Conservation (phyloP, 352 stramenopile species). For the Pythium insidiosum region DNA sequence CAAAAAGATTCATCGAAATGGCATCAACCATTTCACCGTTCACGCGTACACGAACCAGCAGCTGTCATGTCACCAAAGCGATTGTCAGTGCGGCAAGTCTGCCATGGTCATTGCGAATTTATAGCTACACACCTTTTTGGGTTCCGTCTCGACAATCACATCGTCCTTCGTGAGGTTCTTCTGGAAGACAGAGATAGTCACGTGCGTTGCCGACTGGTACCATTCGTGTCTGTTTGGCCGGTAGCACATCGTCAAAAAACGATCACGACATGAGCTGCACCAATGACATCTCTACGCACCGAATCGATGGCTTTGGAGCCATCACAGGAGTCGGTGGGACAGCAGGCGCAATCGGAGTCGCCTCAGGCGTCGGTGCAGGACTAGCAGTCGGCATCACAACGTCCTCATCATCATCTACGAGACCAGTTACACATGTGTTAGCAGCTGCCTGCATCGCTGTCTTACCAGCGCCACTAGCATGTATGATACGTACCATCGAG, state of each 20-base stretch:
- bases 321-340: not conserved
- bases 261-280: not conserved
- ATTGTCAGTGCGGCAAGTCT: not conserved
- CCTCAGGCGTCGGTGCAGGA: not conserved
- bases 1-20: constrained; percentile 60
- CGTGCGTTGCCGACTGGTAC: constrained; percentile 78
- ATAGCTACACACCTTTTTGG: constrained; percentile 24
- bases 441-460: too few relatives aligned
- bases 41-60: constrained; percentile 38
- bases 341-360: not conserved
- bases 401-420: constrained; percentile 16
- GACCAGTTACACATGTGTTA: not conserved
- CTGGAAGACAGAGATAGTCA: constrained; percentile 78
- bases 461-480: constrained; percentile 12
- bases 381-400: not conserved
- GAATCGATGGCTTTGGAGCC: constrained; percentile 11
- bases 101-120: too few relatives aligned
- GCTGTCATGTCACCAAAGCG: constrained; percentile 7
- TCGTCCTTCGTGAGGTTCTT: constrained; percentile 71
- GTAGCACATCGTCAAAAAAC: not conserved
- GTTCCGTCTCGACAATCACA: constrained; percentile 42
- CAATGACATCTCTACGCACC: constrained; percentile 4
- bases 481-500: constrained; percentile 41
- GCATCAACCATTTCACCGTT: constrained; percentile 47
- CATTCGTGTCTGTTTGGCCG: constrained; percentile 56